phyloP scores from a whole-genome alignment of 345 rosid genomes.

The Rhodamnia rubescens region DNA sequence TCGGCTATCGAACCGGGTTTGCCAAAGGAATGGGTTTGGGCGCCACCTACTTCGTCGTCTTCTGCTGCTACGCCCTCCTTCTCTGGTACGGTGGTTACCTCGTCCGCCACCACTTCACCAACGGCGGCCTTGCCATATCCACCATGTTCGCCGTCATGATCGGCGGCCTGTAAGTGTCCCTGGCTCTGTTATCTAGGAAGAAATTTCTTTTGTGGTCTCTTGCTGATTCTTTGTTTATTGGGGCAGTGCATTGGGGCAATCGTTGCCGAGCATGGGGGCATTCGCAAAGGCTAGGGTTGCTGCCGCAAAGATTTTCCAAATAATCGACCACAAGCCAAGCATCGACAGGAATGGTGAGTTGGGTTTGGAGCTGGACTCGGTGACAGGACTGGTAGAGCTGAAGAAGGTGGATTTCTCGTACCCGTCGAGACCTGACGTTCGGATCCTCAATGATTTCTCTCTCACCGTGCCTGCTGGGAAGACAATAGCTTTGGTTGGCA shows the following conservation, averaged over 20 bases:
- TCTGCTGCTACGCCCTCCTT: constrained; percentile 85
- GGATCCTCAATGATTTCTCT: constrained; percentile 58
- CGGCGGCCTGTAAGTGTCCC: constrained; percentile 78
- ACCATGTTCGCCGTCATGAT: constrained; percentile 98
- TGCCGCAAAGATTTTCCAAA: constrained; percentile 78
- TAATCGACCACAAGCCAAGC: constrained; percentile 73
- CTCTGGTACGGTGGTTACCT: constrained; percentile 97
- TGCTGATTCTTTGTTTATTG: not conserved
- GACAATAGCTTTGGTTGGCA: constrained; percentile 94
- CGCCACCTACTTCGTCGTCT: constrained; percentile 93
- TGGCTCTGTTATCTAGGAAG: not conserved
- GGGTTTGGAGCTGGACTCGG: constrained; percentile 54
- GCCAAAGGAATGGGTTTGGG: constrained; percentile 94
- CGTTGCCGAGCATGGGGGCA: constrained; percentile 91
- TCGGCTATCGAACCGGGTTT: constrained; percentile 79
- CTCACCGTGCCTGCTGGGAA: constrained; percentile 90
- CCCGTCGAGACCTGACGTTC: constrained; percentile 82
- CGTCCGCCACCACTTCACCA: constrained; percentile 82
- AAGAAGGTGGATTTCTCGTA: constrained; percentile 78
- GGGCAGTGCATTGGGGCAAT: constrained; percentile 76
- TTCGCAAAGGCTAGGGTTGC: constrained; percentile 92
- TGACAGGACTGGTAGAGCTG: constrained; percentile 70
- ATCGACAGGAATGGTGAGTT: constrained; percentile 58
- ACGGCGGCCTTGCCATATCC: constrained; percentile 90
- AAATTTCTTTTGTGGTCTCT: not conserved